Conservation (phyloP, 495 filamentous ascomycete species). For the Aspergillus egyptiacus region DNA sequence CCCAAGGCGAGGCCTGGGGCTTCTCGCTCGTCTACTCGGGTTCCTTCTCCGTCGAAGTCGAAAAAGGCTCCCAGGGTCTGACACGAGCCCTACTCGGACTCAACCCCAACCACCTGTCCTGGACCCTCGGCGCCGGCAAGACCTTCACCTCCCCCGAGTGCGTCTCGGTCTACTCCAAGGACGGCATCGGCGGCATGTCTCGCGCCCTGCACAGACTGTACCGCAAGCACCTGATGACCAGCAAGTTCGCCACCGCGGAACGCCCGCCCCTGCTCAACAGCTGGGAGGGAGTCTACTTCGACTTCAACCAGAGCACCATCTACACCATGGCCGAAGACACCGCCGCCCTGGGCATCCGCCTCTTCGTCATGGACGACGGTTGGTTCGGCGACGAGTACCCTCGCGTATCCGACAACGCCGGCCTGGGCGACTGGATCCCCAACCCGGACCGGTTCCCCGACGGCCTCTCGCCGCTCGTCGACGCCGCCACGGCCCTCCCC, state of each 20-base stretch:
- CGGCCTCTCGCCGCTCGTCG: constrained; percentile 40
- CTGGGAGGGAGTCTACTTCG: constrained; percentile 46
- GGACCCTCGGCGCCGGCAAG: constrained; percentile 39
- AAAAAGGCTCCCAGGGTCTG: constrained; percentile 50
- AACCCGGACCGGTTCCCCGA: constrained; percentile 49
- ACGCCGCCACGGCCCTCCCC: constrained; percentile 37
- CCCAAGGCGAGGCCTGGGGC: constrained; percentile 46
- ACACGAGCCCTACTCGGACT: constrained; percentile 47
- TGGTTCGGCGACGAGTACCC: constrained; percentile 54
- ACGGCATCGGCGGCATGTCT: constrained; percentile 51
- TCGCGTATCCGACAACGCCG: constrained; percentile 40
- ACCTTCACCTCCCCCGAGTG: constrained; percentile 48
- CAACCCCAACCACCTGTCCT: constrained; percentile 46
- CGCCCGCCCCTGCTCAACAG: constrained; percentile 50
- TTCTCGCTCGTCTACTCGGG: constrained; percentile 52
- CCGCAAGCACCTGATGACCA: constrained; percentile 49
- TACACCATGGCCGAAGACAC: constrained; percentile 43
- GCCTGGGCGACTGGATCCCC: constrained; percentile 51
- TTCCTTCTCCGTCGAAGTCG: constrained; percentile 45
- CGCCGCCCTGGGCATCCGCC: constrained; percentile 43
- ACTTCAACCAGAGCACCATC: constrained; percentile 44
- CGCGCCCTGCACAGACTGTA: constrained; percentile 48
- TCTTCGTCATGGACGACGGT: constrained; percentile 54
- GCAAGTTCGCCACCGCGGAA: constrained; percentile 42
- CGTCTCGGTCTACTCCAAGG: constrained; percentile 45